Conservation (phyloP, 441 rosid species). For the Sinapis alba region DNA sequence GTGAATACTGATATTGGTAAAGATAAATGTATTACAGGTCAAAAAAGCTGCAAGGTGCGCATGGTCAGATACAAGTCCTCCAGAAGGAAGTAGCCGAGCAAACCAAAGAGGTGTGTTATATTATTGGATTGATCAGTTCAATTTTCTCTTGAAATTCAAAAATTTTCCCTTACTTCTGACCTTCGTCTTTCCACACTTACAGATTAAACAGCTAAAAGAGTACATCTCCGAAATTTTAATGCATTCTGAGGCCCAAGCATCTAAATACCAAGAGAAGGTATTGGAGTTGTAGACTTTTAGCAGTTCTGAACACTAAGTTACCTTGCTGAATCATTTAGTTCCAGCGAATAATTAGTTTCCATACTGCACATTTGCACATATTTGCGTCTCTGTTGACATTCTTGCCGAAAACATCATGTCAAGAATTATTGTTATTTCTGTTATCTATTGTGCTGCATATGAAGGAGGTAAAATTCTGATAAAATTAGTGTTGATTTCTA, state of each 20-base stretch:
- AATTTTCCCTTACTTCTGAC: slow-evolving; percentile 10
- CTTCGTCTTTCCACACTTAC: slow-evolving; percentile 36
- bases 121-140: slow-evolving; percentile 6
- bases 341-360: not conserved
- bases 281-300: slow-evolving; percentile 6
- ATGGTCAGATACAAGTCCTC: slow-evolving; percentile 50
- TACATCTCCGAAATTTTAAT: slow-evolving; percentile 78
- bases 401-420: slow-evolving; percentile 8
- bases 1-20: slow-evolving; percentile 36
- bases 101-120: slow-evolving; percentile 66
- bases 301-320: slow-evolving; percentile 12
- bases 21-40: slow-evolving; percentile 47
- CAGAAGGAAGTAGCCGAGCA: slow-evolving; percentile 64
- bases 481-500: slow-evolving; percentile 8
- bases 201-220: slow-evolving; percentile 80
- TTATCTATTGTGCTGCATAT: not conserved
- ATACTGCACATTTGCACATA: not conserved
- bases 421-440: not conserved
- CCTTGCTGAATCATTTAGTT: slow-evolving; percentile 5
- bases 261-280: slow-evolving; percentile 91
- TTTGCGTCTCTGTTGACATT: slow-evolving; percentile 5
- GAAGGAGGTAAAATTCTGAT: slow-evolving; percentile 3
- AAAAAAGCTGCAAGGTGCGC: slow-evolving; percentile 60
- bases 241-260: slow-evolving; percentile 96
- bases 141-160: not conserved